These are phyloP conservation scores for Melastoma malabathricum DNA, from an alignment of 345 rosid genomes.

Conservation along the genomic window DNA sequence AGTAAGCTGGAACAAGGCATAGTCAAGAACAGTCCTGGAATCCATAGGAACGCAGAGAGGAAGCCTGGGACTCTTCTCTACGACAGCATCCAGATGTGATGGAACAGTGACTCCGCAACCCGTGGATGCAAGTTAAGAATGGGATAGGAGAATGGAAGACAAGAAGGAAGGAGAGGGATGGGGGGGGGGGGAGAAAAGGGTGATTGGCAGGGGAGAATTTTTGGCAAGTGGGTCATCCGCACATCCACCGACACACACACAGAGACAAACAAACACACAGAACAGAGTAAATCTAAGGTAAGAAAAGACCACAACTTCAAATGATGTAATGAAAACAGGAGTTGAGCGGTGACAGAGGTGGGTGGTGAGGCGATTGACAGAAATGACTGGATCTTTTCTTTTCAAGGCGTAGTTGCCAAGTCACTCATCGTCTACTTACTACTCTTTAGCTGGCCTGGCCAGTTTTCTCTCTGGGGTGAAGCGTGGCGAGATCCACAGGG, in stretches of 20 bases:
- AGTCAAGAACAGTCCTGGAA: constrained; percentile 62
- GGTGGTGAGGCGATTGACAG: too few species aligned
- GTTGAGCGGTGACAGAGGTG: constrained; percentile 3
- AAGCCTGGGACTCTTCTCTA: neutral
- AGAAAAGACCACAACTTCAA: neutral
- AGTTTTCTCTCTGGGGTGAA: too few species aligned
- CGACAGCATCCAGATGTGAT: neutral
- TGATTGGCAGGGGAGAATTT: neutral
- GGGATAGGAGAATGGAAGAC: too few species aligned
- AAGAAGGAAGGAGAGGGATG: too few species aligned
- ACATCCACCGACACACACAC: constrained; percentile 1
- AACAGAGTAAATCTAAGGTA: constrained; percentile 8
- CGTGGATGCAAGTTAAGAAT: too few species aligned
- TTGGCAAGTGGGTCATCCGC: neutral
- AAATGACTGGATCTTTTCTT: too few species aligned
- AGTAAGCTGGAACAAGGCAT: constrained; percentile 88
- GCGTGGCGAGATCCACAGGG: too few species aligned
- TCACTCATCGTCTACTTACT: constrained; percentile 6
- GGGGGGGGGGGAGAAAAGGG: neutral
- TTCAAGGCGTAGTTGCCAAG: constrained; percentile 22
- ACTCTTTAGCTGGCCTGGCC: too few species aligned
- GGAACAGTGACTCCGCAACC: too few species aligned
- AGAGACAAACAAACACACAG: neutral
- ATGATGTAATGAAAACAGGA: neutral
- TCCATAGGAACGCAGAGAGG: constrained; percentile 38